Base-by-base conservation (phyloP, 768 basidiomycete genomes). In the Leccinum rimulosum region DNA sequence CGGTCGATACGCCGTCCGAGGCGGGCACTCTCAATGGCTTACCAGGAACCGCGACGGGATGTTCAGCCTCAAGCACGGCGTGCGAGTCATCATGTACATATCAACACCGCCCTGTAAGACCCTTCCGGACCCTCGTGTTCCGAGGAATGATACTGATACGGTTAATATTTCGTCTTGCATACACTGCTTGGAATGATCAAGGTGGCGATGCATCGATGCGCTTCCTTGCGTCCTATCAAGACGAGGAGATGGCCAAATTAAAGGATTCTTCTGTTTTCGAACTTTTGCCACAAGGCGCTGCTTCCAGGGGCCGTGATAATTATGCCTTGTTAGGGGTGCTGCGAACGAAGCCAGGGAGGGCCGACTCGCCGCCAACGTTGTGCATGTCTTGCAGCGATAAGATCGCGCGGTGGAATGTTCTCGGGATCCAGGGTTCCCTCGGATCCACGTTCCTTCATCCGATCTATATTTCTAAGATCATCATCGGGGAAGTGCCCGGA, bases 381-480 rank as follows among this genome's bases (percentile, higher is more conserved):
- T 92, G 83, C 66, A 91, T 97, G 87, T 93, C 94, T 0, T 98
- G 95, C 74, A 93, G 90, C 64, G 95, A 98, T 71, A 98, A 98
- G 74, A 88, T 98, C 45, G 93, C 93, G 0, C 75, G 82, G 5
- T 98, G 95, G 94, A 85, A 80, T 56, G 82, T 88, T 0, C 76
- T 93, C 4, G 95, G 95, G 0, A 78, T 96, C 27, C 93, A 96
- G 68, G 95, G 96, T 3, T 88, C 91, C 2, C 75, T 97, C 51
- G 82, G 83, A 3, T 80, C 86, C 6, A 74, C 60, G 15, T 77
- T 82, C 61, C 74, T 85, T 43, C 66, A 64, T 3, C 90, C 91
- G 0, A 57, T 95, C 7, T 93, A 93, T 67, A 73, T 95, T 22
- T 72, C 75, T 47, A 67, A 70, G 27, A 73, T 98, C 17, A 75